A percentile compares a stretch with the other conserved stretches of the same genome.
Conservation (phyloP, 1,284 basidiomycete genomes). For the Rhizoctonia solani region DNA sequence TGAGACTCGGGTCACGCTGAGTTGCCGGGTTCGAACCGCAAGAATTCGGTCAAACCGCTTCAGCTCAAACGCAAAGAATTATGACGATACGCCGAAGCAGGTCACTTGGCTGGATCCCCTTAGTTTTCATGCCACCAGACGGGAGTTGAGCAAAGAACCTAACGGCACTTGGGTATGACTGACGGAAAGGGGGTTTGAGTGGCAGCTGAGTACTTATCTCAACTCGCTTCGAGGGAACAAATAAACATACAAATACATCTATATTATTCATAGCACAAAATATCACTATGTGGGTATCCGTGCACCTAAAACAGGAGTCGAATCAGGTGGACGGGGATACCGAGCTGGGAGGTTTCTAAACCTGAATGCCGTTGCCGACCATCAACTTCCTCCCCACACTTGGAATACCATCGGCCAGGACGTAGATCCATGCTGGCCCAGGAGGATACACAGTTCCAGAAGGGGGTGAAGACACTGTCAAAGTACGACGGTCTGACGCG, state of each 20-base stretch:
- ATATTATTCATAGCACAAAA: neutral
- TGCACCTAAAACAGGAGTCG: neutral
- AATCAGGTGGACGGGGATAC: neutral
- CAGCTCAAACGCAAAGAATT: neutral
- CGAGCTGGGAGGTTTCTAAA: conserved; percentile 45
- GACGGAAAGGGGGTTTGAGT: neutral
- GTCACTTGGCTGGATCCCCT: neutral
- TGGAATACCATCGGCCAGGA: conserved; percentile 71
- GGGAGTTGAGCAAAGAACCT: conserved; percentile 1
- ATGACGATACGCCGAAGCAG: neutral
- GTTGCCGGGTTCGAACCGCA: neutral
- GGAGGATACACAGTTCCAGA: conserved; percentile 60
- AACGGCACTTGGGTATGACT: neutral
- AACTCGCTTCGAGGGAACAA: conserved; percentile 2
- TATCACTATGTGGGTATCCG: neutral
- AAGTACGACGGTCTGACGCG: conserved; percentile 48
- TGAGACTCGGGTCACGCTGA: conserved; percentile 9
- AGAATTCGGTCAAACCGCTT: neutral
- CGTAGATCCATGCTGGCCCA: conserved; percentile 77
- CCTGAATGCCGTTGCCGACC: conserved; percentile 67
- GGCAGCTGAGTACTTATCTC: conserved; percentile 3
- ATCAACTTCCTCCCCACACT: conserved; percentile 68
- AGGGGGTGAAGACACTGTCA: conserved; percentile 67
- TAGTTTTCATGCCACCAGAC: neutral
- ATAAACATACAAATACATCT: neutral